Evolutionary conservation across 2,329 filamentous ascomycete genomes (phyloP), one percentile per base, ranked within the genome.

Genomic region (Aspergillus quadrilineatus): DNA sequence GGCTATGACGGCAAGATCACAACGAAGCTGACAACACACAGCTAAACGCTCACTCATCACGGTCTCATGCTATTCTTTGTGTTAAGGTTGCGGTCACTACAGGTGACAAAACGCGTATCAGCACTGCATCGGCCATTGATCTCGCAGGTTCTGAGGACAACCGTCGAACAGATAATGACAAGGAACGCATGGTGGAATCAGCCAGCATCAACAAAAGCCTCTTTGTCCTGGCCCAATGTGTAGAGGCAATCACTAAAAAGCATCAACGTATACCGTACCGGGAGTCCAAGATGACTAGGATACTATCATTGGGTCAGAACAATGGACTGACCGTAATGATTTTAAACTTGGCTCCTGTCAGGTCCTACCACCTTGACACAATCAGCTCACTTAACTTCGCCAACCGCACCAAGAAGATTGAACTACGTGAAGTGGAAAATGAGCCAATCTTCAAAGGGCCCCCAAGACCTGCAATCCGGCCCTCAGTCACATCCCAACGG

Each of bases 161-260:
- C 72, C 84, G 93, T 48, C 82, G 93, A 49, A 97, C 93, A 0
- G 93, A 96, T 51, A 97, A 97, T 73, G 91, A 88, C 66, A 94
- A 92, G 72, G 92, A 96, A 73, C 84, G 93, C 28, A 80, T 97
- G 70, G 85, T 96, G n/a, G 93, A 97, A 74, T 96, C 92, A 39
- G 92, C 93, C 0, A 93, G 90, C 68, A 97, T 97, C 79, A 97
- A 97, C 82, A 97, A 97, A 78, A 95, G 90, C 61, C 80, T 97
- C 6, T 97, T 97, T 67, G 92, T 97, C 15, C 78, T 97, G 48
- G 93, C 91, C 43, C 92, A 96, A 72, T 97, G 93, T 67, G 93
- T 97, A 52, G 93, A 97, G 70, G 93, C 93, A 55, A 97, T 97
- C 69, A 89, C 89, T 67, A 85, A 85, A 70, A 87, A 87, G 67